Evolutionary conservation across 75 land plant genomes (phyloP).

Genomic region (Pseudotsuga menziesii): DNA sequence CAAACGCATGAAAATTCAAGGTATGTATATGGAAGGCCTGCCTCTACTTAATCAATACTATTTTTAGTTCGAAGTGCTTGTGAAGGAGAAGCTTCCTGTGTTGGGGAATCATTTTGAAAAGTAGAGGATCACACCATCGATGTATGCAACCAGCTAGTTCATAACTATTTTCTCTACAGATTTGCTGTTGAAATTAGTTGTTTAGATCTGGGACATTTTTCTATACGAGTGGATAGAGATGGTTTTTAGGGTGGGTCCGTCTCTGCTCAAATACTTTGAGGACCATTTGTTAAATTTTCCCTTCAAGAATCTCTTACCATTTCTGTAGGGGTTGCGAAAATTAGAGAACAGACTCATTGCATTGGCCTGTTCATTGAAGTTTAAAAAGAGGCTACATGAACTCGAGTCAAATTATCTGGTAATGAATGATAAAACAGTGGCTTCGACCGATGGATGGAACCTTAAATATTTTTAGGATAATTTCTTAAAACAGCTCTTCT

Average conservation of each 20-base stretch:
- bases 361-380: not conserved
- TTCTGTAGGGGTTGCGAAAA: not conserved
- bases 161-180: not conserved
- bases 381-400: not conserved
- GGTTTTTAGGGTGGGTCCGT: not conserved
- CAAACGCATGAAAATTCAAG: not conserved
- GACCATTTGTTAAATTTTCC: not conserved
- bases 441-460: too few species aligned
- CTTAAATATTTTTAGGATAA: too few species aligned
- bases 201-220: not conserved
- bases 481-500: too few species aligned
- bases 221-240: not conserved
- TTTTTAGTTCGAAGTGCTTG: not conserved
- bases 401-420: too few species aligned
- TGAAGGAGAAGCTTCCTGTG: not conserved
- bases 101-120: not conserved
- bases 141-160: not conserved
- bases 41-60: not conserved
- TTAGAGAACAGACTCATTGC: not conserved
- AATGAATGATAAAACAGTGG: too few species aligned
- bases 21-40: not conserved
- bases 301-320: not conserved
- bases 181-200: not conserved
- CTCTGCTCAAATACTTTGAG: not conserved
- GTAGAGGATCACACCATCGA: not conserved